These are phyloP conservation scores for Globisporangium sylvaticum DNA, from an alignment of 352 stramenopile genomes.

Conservation along the genomic window DNA sequence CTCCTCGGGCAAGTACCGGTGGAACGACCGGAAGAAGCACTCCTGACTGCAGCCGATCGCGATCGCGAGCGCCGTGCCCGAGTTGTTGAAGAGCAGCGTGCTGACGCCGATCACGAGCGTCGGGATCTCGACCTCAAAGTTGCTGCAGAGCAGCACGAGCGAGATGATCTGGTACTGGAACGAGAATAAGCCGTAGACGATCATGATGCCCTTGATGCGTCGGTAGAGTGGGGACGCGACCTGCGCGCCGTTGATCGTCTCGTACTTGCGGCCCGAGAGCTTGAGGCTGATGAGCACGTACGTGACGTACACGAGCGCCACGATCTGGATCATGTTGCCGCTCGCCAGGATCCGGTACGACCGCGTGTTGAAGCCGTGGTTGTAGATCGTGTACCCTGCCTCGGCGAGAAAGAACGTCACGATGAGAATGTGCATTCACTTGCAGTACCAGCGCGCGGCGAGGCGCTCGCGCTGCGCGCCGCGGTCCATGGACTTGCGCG, in stretches of 20 bases:
- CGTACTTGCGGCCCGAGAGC: conserved; percentile 42
- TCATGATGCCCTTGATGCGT: conserved; percentile 58
- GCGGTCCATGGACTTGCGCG: conserved; percentile 36
- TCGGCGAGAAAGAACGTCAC: conserved; percentile 36
- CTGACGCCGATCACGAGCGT: conserved; percentile 32
- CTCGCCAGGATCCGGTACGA: conserved; percentile 39
- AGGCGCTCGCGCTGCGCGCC: conserved; percentile 24
- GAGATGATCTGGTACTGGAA: conserved; percentile 48
- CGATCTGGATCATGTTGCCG: conserved; percentile 37
- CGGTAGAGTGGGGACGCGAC: conserved; percentile 54
- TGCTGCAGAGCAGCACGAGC: conserved; percentile 36
- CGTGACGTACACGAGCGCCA: conserved; percentile 37
- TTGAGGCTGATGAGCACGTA: conserved; percentile 42
- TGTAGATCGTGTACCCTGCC: conserved; percentile 32
- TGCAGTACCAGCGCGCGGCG: conserved; percentile 24
- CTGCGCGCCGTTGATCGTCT: conserved; percentile 35
- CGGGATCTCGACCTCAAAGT: conserved; percentile 29
- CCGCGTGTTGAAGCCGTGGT: conserved; percentile 29
- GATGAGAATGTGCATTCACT: conserved; percentile 32
- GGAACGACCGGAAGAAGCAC: conserved; percentile 36
- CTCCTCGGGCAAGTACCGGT: conserved; percentile 37
- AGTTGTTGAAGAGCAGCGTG: conserved; percentile 44
- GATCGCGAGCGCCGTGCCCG: conserved; percentile 34
- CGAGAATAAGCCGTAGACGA: conserved; percentile 42
- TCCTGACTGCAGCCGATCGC: conserved; percentile 48